Evolutionary conservation across 805 yeast genomes (phyloP).

Genomic region (Ogataea minuta): DNA sequence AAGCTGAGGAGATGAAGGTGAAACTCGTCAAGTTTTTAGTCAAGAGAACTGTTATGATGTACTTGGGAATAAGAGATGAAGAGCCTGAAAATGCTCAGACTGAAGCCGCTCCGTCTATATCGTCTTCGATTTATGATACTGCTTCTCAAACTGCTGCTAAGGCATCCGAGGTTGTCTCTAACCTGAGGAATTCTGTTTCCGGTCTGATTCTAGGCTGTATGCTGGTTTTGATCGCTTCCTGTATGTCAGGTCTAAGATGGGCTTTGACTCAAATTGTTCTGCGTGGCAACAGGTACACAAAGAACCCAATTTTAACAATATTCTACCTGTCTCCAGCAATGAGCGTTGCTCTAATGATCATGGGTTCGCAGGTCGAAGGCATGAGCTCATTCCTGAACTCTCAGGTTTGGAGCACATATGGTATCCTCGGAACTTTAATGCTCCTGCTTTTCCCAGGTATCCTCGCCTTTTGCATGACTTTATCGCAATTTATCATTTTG

Average conservation of each 20-base stretch:
- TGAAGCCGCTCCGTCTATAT: neutral
- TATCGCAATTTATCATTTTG: constrained; percentile 76
- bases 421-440: constrained; percentile 49
- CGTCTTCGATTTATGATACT: neutral
- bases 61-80: constrained; percentile 13
- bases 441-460: constrained; percentile 74
- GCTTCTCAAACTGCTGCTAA: constrained; percentile 11
- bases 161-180: constrained; percentile 10
- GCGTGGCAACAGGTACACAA: constrained; percentile 52
- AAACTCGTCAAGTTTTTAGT: constrained; percentile 17
- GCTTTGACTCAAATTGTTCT: constrained; percentile 81
- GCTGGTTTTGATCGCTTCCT: constrained; percentile 71
- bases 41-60: constrained; percentile 17
- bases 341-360: constrained; percentile 54
- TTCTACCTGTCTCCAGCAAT: constrained; percentile 78
- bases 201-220: constrained; percentile 52
- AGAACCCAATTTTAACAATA: constrained; percentile 77
- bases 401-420: constrained; percentile 57
- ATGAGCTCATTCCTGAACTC: constrained; percentile 47
- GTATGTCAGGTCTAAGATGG: constrained; percentile 87
- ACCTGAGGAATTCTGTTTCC: constrained; percentile 13
- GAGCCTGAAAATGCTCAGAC: neutral
- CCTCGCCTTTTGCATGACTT: constrained; percentile 80
- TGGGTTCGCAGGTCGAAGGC: constrained; percentile 75
- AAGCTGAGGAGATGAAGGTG: constrained; percentile 21